phyloP scores from a whole-genome alignment of 108 stramenopile genomes.

The Mediolabrus comicus region DNA sequence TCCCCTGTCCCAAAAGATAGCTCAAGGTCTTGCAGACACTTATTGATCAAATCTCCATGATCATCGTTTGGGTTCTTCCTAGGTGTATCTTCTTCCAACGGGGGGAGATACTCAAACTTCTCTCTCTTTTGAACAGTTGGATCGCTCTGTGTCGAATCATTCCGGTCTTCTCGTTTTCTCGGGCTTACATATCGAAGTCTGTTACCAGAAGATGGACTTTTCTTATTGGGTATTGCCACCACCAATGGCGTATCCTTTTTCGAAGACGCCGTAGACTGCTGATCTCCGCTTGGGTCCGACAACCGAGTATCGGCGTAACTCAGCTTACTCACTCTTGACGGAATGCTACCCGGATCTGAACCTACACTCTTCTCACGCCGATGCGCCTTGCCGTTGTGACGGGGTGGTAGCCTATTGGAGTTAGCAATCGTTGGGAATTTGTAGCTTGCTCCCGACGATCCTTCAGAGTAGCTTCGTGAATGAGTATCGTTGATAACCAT shows the following conservation, averaged over 20 bases:
- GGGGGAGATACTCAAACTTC: slow-evolving; percentile 20
- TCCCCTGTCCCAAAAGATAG: slow-evolving; percentile 12
- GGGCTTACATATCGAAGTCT: neutral
- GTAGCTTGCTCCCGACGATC: neutral
- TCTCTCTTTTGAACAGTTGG: slow-evolving; percentile 10
- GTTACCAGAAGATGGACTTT: neutral
- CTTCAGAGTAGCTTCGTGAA: slow-evolving; percentile 12
- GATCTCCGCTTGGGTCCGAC: slow-evolving; percentile 1
- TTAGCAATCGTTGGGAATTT: neutral
- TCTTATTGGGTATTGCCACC: slow-evolving; percentile 16
- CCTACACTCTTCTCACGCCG: slow-evolving; percentile 1
- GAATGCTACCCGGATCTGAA: slow-evolving; percentile 12
- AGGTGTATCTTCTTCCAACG: slow-evolving; percentile 5
- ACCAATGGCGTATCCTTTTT: slow-evolving; percentile 14
- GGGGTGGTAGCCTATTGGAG: neutral
- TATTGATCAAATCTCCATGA: slow-evolving; percentile 33
- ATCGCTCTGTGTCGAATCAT: slow-evolving; percentile 11
- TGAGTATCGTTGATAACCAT: neutral
- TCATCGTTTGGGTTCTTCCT: slow-evolving; percentile 11
- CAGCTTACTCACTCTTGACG: slow-evolving; percentile 23
- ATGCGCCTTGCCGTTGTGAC: slow-evolving; percentile 2
- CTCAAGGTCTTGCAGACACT: slow-evolving; percentile 20
- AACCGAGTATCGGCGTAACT: slow-evolving; percentile 24
- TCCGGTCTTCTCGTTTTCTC: slow-evolving; percentile 26
- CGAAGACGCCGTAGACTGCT: slow-evolving; percentile 7